Percentiles rank a stretch among this genome's conserved stretches.
These are phyloP conservation scores for Xylaria curta DNA, from an alignment of 495 filamentous ascomycete species.

Conservation along the genomic window DNA sequence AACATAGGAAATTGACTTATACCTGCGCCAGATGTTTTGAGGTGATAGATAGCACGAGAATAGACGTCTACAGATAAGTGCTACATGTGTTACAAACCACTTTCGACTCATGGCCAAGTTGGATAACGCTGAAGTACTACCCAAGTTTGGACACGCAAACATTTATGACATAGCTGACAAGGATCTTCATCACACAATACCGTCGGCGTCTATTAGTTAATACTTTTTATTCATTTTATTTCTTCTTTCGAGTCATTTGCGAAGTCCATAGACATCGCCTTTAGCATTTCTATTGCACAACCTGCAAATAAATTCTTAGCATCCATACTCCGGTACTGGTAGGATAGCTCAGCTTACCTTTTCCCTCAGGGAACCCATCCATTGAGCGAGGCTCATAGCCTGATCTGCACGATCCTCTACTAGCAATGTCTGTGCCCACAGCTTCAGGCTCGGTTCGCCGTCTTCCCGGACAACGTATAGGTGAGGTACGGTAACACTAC, in stretches of 20 bases:
- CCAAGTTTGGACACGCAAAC: neutral
- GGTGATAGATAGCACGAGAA: neutral
- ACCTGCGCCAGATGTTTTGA: neutral
- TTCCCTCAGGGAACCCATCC: constrained; percentile 89
- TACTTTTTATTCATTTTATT: constrained; percentile 14
- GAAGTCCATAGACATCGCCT: neutral
- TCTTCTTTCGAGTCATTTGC: neutral
- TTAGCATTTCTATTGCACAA: constrained; percentile 48
- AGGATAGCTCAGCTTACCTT: constrained; percentile 73
- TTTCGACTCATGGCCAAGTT: neutral
- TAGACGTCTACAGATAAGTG: neutral
- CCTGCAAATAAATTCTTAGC: constrained; percentile 36
- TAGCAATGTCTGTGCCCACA: constrained; percentile 96
- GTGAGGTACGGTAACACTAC: constrained; percentile 89
- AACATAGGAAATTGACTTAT: neutral
- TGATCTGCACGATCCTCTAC: constrained; percentile 96
- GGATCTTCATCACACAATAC: constrained; percentile 14
- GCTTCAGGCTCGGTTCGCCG: constrained; percentile 89
- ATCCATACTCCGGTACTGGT: constrained; percentile 22
- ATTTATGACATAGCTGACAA: constrained; percentile 3
- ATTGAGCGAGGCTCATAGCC: constrained; percentile 88
- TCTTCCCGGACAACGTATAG: constrained; percentile 94
- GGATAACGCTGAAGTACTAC: neutral
- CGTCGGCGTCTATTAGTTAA: constrained; percentile 14
- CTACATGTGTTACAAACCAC: neutral